Conservation (phyloP, 2,329 filamentous ascomycete genomes). For the Microsporum canis region DNA sequence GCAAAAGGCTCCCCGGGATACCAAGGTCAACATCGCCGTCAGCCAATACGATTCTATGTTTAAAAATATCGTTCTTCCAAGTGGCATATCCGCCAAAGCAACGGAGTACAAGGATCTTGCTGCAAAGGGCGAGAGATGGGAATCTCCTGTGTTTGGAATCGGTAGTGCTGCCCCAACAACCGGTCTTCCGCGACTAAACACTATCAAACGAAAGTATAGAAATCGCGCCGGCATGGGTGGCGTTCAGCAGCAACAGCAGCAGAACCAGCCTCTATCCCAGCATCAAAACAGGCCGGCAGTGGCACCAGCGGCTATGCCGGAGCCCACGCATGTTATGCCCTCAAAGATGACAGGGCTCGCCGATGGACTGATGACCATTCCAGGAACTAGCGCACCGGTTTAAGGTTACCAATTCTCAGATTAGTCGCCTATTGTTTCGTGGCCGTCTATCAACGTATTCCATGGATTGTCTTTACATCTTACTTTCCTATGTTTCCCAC, state of each 20-base stretch:
- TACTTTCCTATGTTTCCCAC: background rate
- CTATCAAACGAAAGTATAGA: constrained; percentile 45
- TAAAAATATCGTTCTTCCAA: constrained; percentile 72
- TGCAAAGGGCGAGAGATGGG: constrained; percentile 81
- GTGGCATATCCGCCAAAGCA: constrained; percentile 83
- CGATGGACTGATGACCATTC: background rate
- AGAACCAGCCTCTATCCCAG: background rate
- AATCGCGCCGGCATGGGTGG: background rate
- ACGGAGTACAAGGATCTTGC: constrained; percentile 87
- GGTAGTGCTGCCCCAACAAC: constrained; percentile 62
- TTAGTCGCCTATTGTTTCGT: too few species aligned
- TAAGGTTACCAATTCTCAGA: background rate
- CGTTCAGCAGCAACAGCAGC: background rate
- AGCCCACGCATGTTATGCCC: background rate
- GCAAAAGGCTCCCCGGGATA: constrained; percentile 43
- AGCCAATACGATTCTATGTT: constrained; percentile 88
- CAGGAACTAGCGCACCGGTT: constrained; percentile 1
- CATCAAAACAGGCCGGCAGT: background rate
- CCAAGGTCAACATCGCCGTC: constrained; percentile 69
- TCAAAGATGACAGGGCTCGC: background rate
- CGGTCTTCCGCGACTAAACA: constrained; percentile 51
- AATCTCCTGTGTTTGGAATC: constrained; percentile 85
- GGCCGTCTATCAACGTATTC: background rate
- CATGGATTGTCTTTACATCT: too few species aligned
- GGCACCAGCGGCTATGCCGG: background rate